Conservation (phyloP, 2,329 filamentous ascomycete genomes). For the Talaromyces rugulosus region DNA sequence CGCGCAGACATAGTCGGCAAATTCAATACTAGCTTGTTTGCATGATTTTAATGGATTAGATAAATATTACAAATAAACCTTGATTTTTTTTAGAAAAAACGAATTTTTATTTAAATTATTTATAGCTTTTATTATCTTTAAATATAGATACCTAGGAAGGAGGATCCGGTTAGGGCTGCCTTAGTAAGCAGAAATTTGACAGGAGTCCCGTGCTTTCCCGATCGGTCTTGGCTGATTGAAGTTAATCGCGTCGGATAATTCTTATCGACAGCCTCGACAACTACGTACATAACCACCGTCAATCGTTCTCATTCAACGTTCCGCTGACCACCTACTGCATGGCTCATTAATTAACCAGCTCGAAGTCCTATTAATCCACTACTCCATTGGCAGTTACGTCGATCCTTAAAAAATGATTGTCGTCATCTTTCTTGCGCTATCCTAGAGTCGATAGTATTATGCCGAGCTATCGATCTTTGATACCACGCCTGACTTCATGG, state of each 20-base stretch:
- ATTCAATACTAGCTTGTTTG: too few species aligned
- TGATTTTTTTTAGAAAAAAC: too few species aligned
- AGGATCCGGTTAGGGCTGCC: too few species aligned
- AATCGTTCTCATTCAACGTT: neutral
- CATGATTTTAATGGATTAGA: too few species aligned
- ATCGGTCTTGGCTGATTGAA: neutral
- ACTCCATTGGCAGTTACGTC: neutral
- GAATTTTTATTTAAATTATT: too few species aligned
- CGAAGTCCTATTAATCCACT: neutral
- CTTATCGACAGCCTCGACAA: neutral
- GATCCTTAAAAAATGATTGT: neutral
- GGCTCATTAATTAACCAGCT: too few species aligned
- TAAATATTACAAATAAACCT: too few species aligned
- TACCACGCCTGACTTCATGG: constrained; percentile 1
- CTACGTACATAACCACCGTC: neutral
- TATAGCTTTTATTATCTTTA: too few species aligned
- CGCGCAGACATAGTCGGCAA: too few species aligned
- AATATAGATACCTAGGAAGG: too few species aligned
- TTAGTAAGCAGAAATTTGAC: neutral
- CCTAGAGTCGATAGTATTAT: neutral
- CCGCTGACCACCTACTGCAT: too few species aligned
- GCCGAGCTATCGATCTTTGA: neutral
- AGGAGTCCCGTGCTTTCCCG: neutral
- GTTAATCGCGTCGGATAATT: neutral
- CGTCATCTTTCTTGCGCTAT: neutral